Evolutionary conservation across 164 flowering plant species (phyloP).

Genomic region (Berberis thunbergii): DNA sequence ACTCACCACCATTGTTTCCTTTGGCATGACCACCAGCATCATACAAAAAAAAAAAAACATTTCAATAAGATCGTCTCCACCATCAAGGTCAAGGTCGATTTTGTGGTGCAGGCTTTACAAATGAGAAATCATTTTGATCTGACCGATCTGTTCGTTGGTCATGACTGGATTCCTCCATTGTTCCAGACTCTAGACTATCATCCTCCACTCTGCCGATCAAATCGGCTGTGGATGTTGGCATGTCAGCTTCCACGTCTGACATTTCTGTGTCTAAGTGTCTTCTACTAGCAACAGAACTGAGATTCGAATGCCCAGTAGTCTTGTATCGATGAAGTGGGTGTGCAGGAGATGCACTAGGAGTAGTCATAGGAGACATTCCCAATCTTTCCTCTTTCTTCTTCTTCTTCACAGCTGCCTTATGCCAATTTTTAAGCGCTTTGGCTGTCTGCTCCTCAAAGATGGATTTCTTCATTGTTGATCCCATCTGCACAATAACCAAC

Average conservation of each 20-base stretch:
- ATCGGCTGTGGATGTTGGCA: constrained; percentile 11
- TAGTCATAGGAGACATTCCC: constrained; percentile 9
- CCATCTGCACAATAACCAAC: constrained; percentile 49
- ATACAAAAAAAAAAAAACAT: not conserved
- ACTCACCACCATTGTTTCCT: not conserved
- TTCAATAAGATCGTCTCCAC: not conserved
- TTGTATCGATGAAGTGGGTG: constrained; percentile 12
- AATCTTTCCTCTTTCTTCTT: constrained; percentile 32
- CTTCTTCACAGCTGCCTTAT: constrained; percentile 42
- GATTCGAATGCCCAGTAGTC: constrained; percentile 16
- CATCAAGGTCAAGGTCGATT: not conserved
- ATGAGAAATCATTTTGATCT: constrained; percentile 13
- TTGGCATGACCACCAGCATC: not conserved
- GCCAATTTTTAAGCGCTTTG: constrained; percentile 81
- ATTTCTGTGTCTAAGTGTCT: constrained; percentile 18
- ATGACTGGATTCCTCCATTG: not conserved
- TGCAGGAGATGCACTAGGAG: constrained; percentile 14
- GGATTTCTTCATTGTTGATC: constrained; percentile 80
- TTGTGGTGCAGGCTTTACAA: constrained; percentile 1
- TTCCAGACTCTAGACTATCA: constrained; percentile 4
- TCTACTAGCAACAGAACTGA: not conserved
- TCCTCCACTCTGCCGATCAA: constrained; percentile 16
- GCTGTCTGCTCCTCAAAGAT: constrained; percentile 84
- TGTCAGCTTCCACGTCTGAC: constrained; percentile 26
- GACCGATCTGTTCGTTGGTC: not conserved